A percentile compares a stretch with the other conserved stretches of the same genome.
Evolutionary conservation across 108 stramenopile species (phyloP).

Genomic region (Conticribra weissflogii): DNA sequence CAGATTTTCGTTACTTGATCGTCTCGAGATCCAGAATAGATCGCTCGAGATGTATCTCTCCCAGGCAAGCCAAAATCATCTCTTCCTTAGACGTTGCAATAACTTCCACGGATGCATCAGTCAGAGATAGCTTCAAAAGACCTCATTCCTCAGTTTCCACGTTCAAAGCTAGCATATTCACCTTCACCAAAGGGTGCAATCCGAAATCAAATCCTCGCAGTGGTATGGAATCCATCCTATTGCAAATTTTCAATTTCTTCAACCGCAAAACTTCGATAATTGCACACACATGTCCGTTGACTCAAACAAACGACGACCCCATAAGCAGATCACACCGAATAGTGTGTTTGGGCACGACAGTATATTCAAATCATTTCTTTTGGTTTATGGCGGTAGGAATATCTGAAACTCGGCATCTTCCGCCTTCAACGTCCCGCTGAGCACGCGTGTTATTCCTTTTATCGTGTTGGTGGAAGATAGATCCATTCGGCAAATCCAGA

Average conservation of each 20-base stretch:
- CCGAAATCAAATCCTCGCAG: constrained; percentile 72
- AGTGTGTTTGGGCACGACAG: constrained; percentile 43
- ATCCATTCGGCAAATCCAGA: constrained; percentile 51
- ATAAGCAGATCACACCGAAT: constrained; percentile 81
- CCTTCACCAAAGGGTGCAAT: constrained; percentile 87
- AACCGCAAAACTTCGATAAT: constrained; percentile 79
- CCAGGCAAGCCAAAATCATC: constrained; percentile 79
- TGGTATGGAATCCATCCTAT: constrained; percentile 67
- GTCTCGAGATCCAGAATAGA: constrained; percentile 80
- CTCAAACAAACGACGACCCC: constrained; percentile 83
- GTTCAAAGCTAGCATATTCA: constrained; percentile 77
- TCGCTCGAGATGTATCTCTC: constrained; percentile 89
- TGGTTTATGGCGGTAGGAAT: constrained; percentile 78
- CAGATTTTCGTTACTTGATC: too few relatives aligned
- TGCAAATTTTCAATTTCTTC: constrained; percentile 80
- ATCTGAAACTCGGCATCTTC: constrained; percentile 61
- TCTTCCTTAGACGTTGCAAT: constrained; percentile 86
- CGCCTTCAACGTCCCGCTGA: constrained; percentile 74
- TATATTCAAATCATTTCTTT: constrained; percentile 5
- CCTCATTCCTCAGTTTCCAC: constrained; percentile 70
- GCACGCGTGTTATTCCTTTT: constrained; percentile 77
- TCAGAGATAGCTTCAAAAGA: constrained; percentile 72
- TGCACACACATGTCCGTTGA: constrained; percentile 88
- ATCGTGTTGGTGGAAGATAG: constrained; percentile 49
- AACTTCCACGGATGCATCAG: constrained; percentile 88